Evolutionary conservation across 2,329 filamentous ascomycete genomes (phyloP).

Genomic region (Botrytis byssoidea): DNA sequence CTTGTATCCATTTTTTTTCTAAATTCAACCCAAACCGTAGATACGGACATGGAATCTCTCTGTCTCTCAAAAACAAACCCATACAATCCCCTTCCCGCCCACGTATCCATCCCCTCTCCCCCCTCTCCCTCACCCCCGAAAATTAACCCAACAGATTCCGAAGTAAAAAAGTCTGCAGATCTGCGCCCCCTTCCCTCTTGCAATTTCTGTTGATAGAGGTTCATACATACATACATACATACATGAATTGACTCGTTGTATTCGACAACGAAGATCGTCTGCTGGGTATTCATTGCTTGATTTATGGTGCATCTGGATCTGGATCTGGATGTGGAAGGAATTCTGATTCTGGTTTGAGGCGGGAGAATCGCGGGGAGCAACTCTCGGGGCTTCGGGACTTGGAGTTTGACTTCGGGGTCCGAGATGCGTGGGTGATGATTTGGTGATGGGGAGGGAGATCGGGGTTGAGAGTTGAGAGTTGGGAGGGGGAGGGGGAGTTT

Average conservation of each 20-base stretch:
- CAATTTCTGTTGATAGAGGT: background rate
- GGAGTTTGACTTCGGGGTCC: background rate
- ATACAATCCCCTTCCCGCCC: no score
- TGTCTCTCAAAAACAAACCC: no score
- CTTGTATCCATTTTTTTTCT: background rate
- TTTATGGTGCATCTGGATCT: background rate
- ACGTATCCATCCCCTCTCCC: background rate
- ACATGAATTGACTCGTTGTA: background rate
- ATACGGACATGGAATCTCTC: background rate
- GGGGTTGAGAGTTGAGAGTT: no score
- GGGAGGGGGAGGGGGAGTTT: background rate
- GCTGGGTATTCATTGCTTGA: background rate
- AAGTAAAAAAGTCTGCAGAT: background rate
- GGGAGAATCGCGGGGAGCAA: background rate
- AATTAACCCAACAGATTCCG: background rate
- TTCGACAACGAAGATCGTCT: background rate
- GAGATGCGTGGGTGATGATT: background rate
- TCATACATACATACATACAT: background rate
- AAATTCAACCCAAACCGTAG: no score
- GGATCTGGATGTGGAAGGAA: background rate
- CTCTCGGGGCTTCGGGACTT: background rate
- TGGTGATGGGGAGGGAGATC: background rate
- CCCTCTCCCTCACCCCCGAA: background rate
- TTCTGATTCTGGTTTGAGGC: background rate
- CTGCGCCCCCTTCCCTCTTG: no score